phyloP scores from a whole-genome alignment of 2,329 filamentous ascomycete species.

The Colletotrichum caudatum region DNA sequence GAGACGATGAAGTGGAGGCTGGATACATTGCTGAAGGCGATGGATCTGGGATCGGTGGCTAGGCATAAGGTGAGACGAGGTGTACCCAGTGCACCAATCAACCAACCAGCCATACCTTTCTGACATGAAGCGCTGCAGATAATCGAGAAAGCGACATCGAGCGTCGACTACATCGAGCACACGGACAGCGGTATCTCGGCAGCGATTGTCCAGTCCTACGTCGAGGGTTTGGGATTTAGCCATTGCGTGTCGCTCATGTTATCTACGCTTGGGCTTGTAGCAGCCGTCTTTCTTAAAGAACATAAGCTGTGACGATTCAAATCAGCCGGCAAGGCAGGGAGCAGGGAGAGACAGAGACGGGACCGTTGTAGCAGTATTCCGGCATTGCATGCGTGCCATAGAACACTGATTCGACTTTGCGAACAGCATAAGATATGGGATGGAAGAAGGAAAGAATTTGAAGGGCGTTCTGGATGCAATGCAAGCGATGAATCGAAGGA shows the following conservation, averaged over 20 bases:
- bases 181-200: constrained; percentile 45
- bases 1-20: constrained; percentile 43
- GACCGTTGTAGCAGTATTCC: too few relatives aligned
- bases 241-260: constrained; percentile 50
- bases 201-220: constrained; percentile 50
- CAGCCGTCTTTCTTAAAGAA: constrained; percentile 47
- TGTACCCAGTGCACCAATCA: background rate
- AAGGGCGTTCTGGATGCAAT: background rate
- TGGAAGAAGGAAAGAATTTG: accelerated
- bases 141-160: constrained; percentile 49
- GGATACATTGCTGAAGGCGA: constrained; percentile 28
- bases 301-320: constrained; percentile 41
- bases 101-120: background rate
- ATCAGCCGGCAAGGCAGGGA: background rate
- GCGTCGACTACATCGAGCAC: constrained; percentile 49
- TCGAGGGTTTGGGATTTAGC: constrained; percentile 51
- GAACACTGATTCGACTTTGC: background rate
- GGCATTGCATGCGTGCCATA: background rate
- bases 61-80: constrained; percentile 35
- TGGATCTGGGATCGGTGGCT: constrained; percentile 36
- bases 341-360: too few relatives aligned
- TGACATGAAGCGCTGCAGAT: constrained; percentile 44
- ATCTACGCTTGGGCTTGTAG: constrained; percentile 45
- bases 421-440: too few relatives aligned
- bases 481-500: background rate